Percentiles rank a stretch among this genome's conserved stretches.
These are phyloP conservation scores for Gracilaria caudata DNA, from an alignment of 23 red algal species.

Conservation along the genomic window DNA sequence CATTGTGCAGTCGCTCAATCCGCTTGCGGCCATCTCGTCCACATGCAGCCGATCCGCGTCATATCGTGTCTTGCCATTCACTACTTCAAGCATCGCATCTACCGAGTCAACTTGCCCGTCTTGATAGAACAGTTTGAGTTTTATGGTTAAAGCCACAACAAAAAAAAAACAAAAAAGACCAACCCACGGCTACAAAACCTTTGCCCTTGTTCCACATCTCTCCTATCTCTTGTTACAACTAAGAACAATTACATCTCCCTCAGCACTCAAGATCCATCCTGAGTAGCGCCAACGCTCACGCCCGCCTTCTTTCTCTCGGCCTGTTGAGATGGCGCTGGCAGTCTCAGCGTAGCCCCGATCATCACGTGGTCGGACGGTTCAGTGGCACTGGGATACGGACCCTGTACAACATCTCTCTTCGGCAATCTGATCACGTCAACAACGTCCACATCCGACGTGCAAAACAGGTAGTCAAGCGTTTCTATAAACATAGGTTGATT, in stretches of 20 bases:
- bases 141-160: conserved; percentile 10
- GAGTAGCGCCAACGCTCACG: not conserved
- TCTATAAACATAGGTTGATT: conserved; percentile 68
- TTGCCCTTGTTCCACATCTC: not conserved
- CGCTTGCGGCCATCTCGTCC: not conserved
- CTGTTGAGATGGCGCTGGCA: conserved; percentile 54
- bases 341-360: conserved; percentile 65
- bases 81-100: not conserved
- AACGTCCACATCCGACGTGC: conserved; percentile 69
- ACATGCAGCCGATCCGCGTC: not conserved
- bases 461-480: conserved; percentile 81
- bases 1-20: not conserved
- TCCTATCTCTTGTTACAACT: not conserved
- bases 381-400: conserved; percentile 61
- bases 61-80: not conserved
- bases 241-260: not conserved
- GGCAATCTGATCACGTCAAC: conserved; percentile 75
- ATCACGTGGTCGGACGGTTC: conserved; percentile 81
- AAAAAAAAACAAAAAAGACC: not conserved
- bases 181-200: not conserved
- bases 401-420: conserved; percentile 66
- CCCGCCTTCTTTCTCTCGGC: not conserved
- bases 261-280: conserved; percentile 22
- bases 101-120: not conserved
- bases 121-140: conserved; percentile 24